These are phyloP conservation scores for Yamadazyma songkhlaensis DNA, from an alignment of 1,139 yeast genomes.

Conservation along the genomic window DNA sequence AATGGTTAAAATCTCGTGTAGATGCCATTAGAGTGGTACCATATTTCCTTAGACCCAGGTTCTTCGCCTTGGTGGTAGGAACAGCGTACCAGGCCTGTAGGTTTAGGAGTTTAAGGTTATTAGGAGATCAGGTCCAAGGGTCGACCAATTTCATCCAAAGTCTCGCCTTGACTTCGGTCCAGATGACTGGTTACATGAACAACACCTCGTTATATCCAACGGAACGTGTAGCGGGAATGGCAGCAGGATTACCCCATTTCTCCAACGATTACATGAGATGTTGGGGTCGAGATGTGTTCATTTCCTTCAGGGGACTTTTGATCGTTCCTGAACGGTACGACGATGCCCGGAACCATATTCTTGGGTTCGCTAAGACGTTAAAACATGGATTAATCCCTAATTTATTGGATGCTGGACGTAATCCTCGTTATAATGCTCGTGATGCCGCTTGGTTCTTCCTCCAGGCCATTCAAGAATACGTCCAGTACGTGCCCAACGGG, in stretches of 20 bases:
- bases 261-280: constrained; percentile 90
- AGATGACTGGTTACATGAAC: constrained; percentile 76
- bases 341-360: constrained; percentile 77
- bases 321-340: constrained; percentile 74
- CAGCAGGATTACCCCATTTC: constrained; percentile 97
- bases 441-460: constrained; percentile 97
- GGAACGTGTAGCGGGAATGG: constrained; percentile 67
- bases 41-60: constrained; percentile 78
- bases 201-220: constrained; percentile 75
- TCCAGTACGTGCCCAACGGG: constrained; percentile 68
- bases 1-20: constrained; percentile 69
- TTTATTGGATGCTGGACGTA: constrained; percentile 84
- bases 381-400: constrained; percentile 96
- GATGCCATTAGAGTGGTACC: constrained; percentile 69
- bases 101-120: constrained; percentile 56
- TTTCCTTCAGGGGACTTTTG: constrained; percentile 78
- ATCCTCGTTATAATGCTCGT: constrained; percentile 93
- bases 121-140: constrained; percentile 52
- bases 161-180: constrained; percentile 78
- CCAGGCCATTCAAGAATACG: constrained; percentile 84
- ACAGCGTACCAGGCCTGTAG: constrained; percentile 81
- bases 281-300: constrained; percentile 97
- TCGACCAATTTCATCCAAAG: constrained; percentile 77
- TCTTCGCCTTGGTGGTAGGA: constrained; percentile 77
- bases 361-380: constrained; percentile 85